Conservation (phyloP, 805 yeast genomes). For the Nakazawaea ernobii region DNA sequence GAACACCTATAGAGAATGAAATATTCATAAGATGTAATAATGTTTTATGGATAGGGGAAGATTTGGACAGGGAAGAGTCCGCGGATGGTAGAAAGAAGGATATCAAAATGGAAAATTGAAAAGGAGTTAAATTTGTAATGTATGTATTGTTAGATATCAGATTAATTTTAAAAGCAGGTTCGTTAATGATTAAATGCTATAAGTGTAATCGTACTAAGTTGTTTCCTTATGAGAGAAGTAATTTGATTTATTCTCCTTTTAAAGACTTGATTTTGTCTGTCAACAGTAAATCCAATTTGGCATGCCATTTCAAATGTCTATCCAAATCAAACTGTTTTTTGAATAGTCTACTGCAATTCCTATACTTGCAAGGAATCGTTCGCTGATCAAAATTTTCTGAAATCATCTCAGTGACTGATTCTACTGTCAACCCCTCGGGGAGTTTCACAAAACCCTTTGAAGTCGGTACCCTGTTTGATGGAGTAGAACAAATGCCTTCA, state of each 20-base stretch:
- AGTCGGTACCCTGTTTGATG: neutral
- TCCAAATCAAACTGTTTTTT: slow-evolving; percentile 40
- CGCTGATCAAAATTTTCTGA: slow-evolving; percentile 30
- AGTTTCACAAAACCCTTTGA: neutral
- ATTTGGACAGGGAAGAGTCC: slow-evolving; percentile 15
- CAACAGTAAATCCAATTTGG: slow-evolving; percentile 18
- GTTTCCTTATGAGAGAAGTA: neutral
- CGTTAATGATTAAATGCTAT: neutral
- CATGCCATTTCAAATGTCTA: slow-evolving; percentile 52
- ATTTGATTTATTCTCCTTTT: neutral
- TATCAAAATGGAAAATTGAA: slow-evolving; percentile 5
- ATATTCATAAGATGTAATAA: slow-evolving; percentile 87
- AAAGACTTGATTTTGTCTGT: slow-evolving; percentile 13
- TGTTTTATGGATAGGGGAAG: slow-evolving; percentile 67
- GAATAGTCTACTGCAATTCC: slow-evolving; percentile 49
- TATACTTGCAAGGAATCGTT: slow-evolving; percentile 38
- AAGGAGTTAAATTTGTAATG: too few species aligned
- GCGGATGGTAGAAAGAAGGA: slow-evolving; percentile 12
- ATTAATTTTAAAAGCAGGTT: neutral
- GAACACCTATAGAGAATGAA: slow-evolving; percentile 36
- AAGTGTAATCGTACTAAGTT: neutral
- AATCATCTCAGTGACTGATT: slow-evolving; percentile 27
- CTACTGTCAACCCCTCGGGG: slow-evolving; percentile 10
- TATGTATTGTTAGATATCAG: neutral
- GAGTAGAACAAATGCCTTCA: too few species aligned